phyloP scores from a whole-genome alignment of 306 rosid genomes.

The Sesbania bispinosa region DNA sequence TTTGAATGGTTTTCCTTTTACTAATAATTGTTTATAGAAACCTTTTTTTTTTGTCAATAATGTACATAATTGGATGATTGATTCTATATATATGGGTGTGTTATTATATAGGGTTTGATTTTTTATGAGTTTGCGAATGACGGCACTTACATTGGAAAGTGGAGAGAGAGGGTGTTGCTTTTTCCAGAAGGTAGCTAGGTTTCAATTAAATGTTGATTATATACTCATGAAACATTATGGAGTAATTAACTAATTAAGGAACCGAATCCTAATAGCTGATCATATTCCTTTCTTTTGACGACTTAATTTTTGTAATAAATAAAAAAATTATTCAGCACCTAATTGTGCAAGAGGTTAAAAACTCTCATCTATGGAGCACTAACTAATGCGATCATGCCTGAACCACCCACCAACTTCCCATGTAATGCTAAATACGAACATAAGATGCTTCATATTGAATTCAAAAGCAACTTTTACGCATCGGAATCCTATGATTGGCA shows the following conservation, averaged over 20 bases:
- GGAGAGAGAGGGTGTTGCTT: constrained; percentile 19
- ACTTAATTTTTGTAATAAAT: not conserved
- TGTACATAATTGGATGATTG: constrained; percentile 7
- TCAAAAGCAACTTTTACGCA: not conserved
- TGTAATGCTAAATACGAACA: not conserved
- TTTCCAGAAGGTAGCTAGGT: not conserved
- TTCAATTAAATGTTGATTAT: not conserved
- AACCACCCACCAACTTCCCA: not conserved
- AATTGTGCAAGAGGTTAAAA: not conserved
- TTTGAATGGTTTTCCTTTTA: not conserved
- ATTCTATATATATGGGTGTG: not conserved
- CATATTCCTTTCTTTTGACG: constrained; percentile 24
- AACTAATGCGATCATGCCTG: too few species aligned
- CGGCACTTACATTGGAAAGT: not conserved
- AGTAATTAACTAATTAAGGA: not conserved
- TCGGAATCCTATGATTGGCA: not conserved
- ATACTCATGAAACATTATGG: not conserved
- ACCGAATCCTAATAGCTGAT: constrained; percentile 9
- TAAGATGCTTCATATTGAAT: not conserved
- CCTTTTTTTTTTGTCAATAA: not conserved
- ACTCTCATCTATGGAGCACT: not conserved
- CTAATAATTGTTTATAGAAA: constrained; percentile 16
- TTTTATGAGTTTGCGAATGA: too few species aligned
- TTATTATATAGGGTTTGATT: constrained; percentile 5
- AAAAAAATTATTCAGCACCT: not conserved